Evolutionary conservation across 371 early-diverging fungal genomes (phyloP).

Genomic region (Lichtheimia corymbifera): DNA sequence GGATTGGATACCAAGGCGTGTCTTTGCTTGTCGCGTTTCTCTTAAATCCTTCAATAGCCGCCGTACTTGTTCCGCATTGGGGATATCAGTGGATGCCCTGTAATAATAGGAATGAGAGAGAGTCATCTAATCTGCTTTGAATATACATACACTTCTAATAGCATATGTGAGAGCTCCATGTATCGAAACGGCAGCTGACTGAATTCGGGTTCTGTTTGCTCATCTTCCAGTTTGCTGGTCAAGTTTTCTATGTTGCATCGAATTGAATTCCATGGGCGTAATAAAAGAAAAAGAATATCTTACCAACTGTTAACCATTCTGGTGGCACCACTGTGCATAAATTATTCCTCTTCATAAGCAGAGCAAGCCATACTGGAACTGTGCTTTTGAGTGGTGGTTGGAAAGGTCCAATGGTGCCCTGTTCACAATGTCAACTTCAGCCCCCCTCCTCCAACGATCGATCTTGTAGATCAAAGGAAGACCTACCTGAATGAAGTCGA

Average conservation of each 20-base stretch:
- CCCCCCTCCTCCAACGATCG: slow-evolving; percentile 3
- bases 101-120: background rate
- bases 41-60: slow-evolving; percentile 80
- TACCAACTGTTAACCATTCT: slow-evolving; percentile 66
- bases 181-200: slow-evolving; percentile 78
- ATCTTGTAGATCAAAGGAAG: background rate
- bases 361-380: slow-evolving; percentile 90
- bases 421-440: slow-evolving; percentile 1
- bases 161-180: slow-evolving; percentile 78
- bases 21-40: slow-evolving; percentile 83
- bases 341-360: slow-evolving; percentile 78
- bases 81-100: slow-evolving; percentile 83
- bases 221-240: slow-evolving; percentile 59
- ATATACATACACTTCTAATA: slow-evolving; percentile 67
- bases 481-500: slow-evolving; percentile 69
- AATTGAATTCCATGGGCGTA: background rate
- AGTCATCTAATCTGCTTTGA: background rate
- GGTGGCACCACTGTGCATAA: slow-evolving; percentile 86
- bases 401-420: slow-evolving; percentile 78
- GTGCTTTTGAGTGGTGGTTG: slow-evolving; percentile 69
- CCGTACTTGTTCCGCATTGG: slow-evolving; percentile 67
- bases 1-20: slow-evolving; percentile 67
- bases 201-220: slow-evolving; percentile 62
- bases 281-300: background rate
- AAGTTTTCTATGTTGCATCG: slow-evolving; percentile 46